Evolutionary conservation across 2,329 filamentous ascomycete genomes (phyloP), one percentile per base, ranked within the genome.

Genomic region (Alternaria brassicae): DNA sequence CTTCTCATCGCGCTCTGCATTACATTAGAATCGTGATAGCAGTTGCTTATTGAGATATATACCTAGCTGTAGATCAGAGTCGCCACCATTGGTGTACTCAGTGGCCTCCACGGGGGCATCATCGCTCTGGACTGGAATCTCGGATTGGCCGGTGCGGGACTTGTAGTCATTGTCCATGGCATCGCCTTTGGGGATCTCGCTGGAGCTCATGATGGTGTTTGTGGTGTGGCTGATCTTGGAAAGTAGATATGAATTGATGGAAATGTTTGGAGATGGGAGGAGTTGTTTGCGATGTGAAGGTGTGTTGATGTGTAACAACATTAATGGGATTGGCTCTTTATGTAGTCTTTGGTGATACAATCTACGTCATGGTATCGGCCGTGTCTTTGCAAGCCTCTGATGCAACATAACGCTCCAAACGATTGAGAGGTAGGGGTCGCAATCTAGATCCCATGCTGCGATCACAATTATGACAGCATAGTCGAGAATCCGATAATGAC

Each of bases 31-130:
- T 7, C 9, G 23, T 32, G 15, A 5, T 4, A 4, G 2, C 3
- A 12, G 4, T n/a, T 2, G 36, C 3, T 17, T 17, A 5, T 17
- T 39, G 30, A 17, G 27, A 9, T 25, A 68, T 74, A 19, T 73
- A 84, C 82, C 79, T 23, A 85, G 70, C 48, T 80, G 77, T 55
- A 76, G 73, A 56, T 84, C 82, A 2, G 79, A 80, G 62, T 85
- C 82, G 37, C 81, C 81, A 3, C 72, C 79, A 54, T 83, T 77
- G 48, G 81, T 79, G 42, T 79, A 78, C 56, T 82, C 81, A 5
- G 68, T 70, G 1, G 40, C 32, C 40, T 83, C 80, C 28, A 84
- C 70, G 0, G 74, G 68, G n/a, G 77, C 78, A 4, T 81, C 75
- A 58, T 85, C 83, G 21, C 73, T 78, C 65, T 82, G 78, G 1